Base-by-base conservation (phyloP, 495 filamentous ascomycete genomes). In the Lepidopterella palustris region DNA sequence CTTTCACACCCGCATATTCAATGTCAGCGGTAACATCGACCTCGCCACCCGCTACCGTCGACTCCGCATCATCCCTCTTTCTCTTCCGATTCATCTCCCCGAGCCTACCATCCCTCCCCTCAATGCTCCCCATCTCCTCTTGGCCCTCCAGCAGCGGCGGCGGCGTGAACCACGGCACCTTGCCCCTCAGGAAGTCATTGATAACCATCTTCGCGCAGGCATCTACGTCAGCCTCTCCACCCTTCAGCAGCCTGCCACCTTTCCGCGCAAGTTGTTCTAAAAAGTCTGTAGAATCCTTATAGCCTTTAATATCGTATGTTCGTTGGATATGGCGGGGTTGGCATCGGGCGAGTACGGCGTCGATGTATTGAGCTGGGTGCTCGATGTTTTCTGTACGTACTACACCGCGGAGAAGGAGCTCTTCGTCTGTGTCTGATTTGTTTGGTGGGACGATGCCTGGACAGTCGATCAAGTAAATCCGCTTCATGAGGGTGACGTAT, bases 391-490 rank as follows among this genome's bases (percentile, higher is more conserved):
- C 95, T 3, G 97, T 89, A 58, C 95, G 79, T 47, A 96, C 90
- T 5, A 95, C 90, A 60, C 95, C 93, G 58, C 90, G 81, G 35
- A 98, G 82, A n/a, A 98, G 77, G 55, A 97, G 89, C 61, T 96
- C 92, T 69, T 89, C 81, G 45, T 88, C 85, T 0, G 84, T 88
- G 65, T 97, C 92, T 45, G 82, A 81, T 47, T 78, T 77, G 63
- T 84, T 92, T 2, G 93, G 91, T 6, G 93, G 92, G 8, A 97
- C 93, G 26, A 98, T 89, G 65, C 93, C 93, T 32, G 93, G 93
- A 67, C 93, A 97, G 68, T 97, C 93, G 64, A 97, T 97, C 54
- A 98, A 79, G 70, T 96, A 97, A 45, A 98, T 97, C 52, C 95
- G 79, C 72, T 90, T 92, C 91, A 96, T 97, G 54, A 98, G 73